A percentile compares a stretch with the other conserved stretches of the same genome.
Conservation (phyloP, 768 basidiomycete genomes). For the Pilatotrama ljubarskyi region DNA sequence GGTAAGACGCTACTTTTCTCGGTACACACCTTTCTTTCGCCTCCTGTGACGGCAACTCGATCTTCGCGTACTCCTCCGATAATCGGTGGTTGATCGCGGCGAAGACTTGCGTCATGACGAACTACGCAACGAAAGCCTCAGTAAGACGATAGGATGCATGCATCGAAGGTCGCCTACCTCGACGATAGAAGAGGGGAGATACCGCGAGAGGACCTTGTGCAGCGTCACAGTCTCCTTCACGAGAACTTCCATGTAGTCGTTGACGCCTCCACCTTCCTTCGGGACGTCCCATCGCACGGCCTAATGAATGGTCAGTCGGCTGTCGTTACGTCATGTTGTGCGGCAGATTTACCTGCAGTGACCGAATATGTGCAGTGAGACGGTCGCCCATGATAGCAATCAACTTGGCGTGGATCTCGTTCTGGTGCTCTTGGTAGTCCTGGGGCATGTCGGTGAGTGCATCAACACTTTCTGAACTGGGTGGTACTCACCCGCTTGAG, state of each 20-base stretch:
- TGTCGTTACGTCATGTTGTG: background rate
- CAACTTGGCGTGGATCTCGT: conserved; percentile 97
- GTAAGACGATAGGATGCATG: background rate
- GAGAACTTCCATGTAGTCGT: conserved; percentile 90
- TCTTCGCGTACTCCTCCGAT: conserved; percentile 79
- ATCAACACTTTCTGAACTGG: conserved; percentile 30
- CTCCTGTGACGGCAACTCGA: conserved; percentile 79
- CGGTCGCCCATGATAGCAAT: conserved; percentile 99
- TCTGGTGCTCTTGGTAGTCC: conserved; percentile 99
- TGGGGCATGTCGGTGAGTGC: conserved; percentile 30
- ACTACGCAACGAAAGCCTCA: conserved; percentile 43
- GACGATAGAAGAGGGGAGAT: conserved; percentile 74
- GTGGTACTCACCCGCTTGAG: conserved; percentile 71
- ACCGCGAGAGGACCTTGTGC: conserved; percentile 94
- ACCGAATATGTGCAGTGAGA: conserved; percentile 78
- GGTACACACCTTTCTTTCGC: conserved; percentile 77
- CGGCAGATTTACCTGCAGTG: conserved; percentile 61
- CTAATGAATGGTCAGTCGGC: conserved; percentile 37
- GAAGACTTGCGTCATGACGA: conserved; percentile 94
- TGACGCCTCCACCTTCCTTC: conserved; percentile 61
- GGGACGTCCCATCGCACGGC: conserved; percentile 75
- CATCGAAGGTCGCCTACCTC: conserved; percentile 56
- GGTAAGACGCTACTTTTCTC: background rate
- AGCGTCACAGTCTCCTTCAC: conserved; percentile 94
- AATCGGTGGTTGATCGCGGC: conserved; percentile 90